Base-by-base conservation (phyloP, 192 early-diverging fungal genomes). In the Spinellus fusiger region DNA sequence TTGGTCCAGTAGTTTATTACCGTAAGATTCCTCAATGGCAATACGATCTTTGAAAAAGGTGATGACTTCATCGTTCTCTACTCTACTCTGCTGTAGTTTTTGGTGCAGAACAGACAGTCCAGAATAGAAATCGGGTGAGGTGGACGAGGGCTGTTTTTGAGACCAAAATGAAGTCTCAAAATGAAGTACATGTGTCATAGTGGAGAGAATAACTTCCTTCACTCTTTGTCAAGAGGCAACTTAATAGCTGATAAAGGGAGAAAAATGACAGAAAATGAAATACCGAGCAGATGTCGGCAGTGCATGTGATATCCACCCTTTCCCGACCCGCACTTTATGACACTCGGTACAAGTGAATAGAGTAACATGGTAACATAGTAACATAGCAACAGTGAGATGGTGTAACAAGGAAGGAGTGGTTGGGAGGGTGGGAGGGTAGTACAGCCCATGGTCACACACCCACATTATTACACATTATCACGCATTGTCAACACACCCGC, bases 51-150 rank as follows among this genome's bases (percentile, higher is more conserved):
- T 70, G 26, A 83, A 54, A 59, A 79, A 83, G 12, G 49, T 54
- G 31, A 83, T 56, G 33, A 83, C 67, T 63, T 83, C 81, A 18
- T 83, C 79, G 63, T 83, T 80, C 52, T 83, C 81, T 3, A 73
- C 49, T 16, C 62, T 78, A 23, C 79, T 73, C 49, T 83, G 81
- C 26, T 73, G 70, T 3, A 80, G 44, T 49, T 83, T 83, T 22
- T 69, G 63, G 72, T 83, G 79, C 16, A 83, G 68, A 6, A 79
- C 62, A 23, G 73, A 56, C 16, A 76, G 50, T 3, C 81, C 81
- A 1, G 58, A 64, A 33, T 66, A 54, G 57, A 78, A 83, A 59
- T 84, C 75, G 23, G 72, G 72, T 3, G 61, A 27, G 5, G 49
- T 44, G 4, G 57, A 25, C 2, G 54, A 44, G 10, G 56, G 56